Base-by-base conservation (phyloP, 345 rosid genomes). In the Turritis glabra region DNA sequence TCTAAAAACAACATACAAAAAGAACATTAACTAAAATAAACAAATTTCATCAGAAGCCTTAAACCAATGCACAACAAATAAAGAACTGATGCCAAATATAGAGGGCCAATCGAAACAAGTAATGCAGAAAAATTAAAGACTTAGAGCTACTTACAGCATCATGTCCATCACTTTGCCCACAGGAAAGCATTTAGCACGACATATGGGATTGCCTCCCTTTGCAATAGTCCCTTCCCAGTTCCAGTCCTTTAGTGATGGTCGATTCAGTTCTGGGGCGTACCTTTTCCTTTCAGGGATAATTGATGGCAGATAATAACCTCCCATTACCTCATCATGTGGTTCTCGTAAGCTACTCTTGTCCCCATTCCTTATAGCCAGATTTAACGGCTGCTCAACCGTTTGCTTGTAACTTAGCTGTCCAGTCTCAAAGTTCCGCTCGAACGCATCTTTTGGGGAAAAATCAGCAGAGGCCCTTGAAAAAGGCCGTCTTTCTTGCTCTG, bases 141-240 rank as follows among this genome's bases (percentile, higher is more conserved):
- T 47, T 38, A 21, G 27, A 51, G 44, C 55, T 85, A 72, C 67
- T 90, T 86, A 94, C 97, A 94, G 66, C 89, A 90, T 73, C 56
- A 90, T 75, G 79, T 90, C 96, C 76, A 87, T 82, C 52, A 80
- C 82, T 84, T 94, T 94, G 52, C 97, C 98, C 62, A 94, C 98
- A 6, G 97, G 97, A 79, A 91, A 94, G 83, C 89, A 88, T 62
- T 89, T 91, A 72, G 96, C 98, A 76, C 81, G 91, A 73, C 98
- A 94, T 61, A 94, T 85, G 8, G 94, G 93, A 69, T 87, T 86
- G 64, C 98, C 98, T 67, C 96, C 97, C 84, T 94, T 91, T 21
- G 97, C 98, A 62, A 94, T 84, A 55, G 91, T 88, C 53, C 98
- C 98, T 79, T 94, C 97, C 98, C 98, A 94, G 83, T 93, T 91